These are phyloP conservation scores for Neopestalotiopsis sp. DNA, from an alignment of 2,329 filamentous ascomycete species.

Conservation along the genomic window DNA sequence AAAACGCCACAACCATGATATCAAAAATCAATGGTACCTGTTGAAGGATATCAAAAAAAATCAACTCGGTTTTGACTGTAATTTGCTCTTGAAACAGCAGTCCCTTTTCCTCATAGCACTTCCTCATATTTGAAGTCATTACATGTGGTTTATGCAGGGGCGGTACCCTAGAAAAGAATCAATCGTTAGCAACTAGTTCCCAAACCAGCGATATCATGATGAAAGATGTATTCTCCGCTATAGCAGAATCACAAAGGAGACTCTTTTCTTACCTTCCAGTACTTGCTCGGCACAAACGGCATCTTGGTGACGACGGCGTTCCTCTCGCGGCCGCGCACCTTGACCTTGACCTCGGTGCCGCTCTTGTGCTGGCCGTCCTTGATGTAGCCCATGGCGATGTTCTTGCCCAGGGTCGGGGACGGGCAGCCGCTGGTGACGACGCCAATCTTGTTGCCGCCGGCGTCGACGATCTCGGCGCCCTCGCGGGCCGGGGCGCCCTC, in stretches of 20 bases:
- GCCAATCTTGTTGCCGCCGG: conserved; percentile 72
- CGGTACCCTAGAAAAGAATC: neutral
- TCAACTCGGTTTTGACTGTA: neutral
- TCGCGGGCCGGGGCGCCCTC: conserved; percentile 90
- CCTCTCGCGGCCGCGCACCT: conserved; percentile 78
- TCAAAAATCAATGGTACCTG: neutral
- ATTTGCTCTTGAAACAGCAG: conserved; percentile 25
- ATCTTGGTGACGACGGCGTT: conserved; percentile 82
- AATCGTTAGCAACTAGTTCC: neutral
- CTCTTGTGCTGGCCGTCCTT: conserved; percentile 81
- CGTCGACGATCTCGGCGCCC: conserved; percentile 75
- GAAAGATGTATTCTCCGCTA: neutral
- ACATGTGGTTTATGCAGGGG: neutral
- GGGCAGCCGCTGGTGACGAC: conserved; percentile 88
- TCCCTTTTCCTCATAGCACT: neutral
- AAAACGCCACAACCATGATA: neutral
- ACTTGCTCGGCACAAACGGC: conserved; percentile 85
- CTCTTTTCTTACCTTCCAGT: conserved; percentile 57
- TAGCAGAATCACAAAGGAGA: neutral
- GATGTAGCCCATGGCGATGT: conserved; percentile 96
- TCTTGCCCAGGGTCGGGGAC: conserved; percentile 83
- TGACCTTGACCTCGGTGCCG: conserved; percentile 79
- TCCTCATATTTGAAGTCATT: neutral
- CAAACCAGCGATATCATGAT: neutral
- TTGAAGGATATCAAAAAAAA: conserved; percentile 13